Conservation (phyloP, 495 filamentous ascomycete species). For the Margaritispora aquatica region DNA sequence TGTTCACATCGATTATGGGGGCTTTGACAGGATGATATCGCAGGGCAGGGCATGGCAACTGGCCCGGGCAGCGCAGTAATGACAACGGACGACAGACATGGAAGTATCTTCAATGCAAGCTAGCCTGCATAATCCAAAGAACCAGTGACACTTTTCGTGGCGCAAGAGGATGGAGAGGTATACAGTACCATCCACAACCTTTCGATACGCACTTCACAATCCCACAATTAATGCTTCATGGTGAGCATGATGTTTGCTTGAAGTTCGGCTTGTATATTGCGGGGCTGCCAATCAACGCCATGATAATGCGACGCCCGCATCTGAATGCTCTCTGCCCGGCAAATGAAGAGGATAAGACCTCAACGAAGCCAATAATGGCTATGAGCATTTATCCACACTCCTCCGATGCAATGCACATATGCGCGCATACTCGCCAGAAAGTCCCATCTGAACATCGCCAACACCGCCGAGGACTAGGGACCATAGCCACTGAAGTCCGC, state of each 20-base stretch:
- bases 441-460: background rate
- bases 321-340: background rate
- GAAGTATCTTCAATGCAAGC: background rate
- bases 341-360: background rate
- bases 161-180: background rate
- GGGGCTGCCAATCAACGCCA: conserved; percentile 5
- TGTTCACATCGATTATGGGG: background rate
- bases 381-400: background rate
- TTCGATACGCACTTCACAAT: background rate
- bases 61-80: too few species aligned
- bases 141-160: background rate
- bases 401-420: conserved; percentile 11
- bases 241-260: background rate
- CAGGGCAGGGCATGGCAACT: too few species aligned
- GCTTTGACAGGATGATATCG: background rate
- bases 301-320: conserved; percentile 2
- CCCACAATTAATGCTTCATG: background rate
- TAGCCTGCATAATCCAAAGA: background rate
- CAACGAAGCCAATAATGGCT: background rate
- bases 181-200: background rate
- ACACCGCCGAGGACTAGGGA: background rate
- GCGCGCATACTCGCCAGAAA: background rate
- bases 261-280: background rate
- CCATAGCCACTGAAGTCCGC: conserved; percentile 2
- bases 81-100: background rate